Conservation (phyloP, 306 rosid genomes). For the Casuarina glauca region DNA sequence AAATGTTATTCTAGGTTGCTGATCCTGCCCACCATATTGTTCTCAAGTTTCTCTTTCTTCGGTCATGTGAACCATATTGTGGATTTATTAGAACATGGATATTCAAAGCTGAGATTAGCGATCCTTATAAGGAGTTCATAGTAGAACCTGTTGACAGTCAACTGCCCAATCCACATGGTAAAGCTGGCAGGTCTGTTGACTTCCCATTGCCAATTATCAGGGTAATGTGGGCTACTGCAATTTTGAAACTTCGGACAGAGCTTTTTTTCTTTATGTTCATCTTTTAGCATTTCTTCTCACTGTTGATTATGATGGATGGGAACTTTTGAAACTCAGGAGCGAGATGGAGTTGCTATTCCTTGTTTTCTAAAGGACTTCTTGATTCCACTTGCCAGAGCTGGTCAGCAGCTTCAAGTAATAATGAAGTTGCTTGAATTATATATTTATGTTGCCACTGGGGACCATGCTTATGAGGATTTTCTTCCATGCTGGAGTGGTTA, state of each 20-base stretch:
- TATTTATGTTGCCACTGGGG: slow-evolving; percentile 50
- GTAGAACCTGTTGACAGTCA: slow-evolving; percentile 50
- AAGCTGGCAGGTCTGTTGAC: slow-evolving; percentile 46
- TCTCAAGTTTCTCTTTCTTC: slow-evolving; percentile 88
- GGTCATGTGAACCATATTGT: slow-evolving; percentile 85
- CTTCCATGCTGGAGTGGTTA: slow-evolving; percentile 88
- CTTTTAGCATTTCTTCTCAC: slow-evolving; percentile 22
- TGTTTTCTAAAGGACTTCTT: slow-evolving; percentile 64
- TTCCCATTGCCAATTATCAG: slow-evolving; percentile 54
- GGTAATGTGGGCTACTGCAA: slow-evolving; percentile 50
- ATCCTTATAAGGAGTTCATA: slow-evolving; percentile 86
- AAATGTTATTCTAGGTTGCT: slow-evolving; percentile 65
- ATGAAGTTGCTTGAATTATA: slow-evolving; percentile 84
- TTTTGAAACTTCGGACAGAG: slow-evolving; percentile 6
- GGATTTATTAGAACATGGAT: slow-evolving; percentile 93
- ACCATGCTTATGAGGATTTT: slow-evolving; percentile 62
- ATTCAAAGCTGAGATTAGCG: slow-evolving; percentile 87
- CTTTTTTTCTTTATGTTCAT: slow-evolving; percentile 24
- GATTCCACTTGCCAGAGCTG: slow-evolving; percentile 90
- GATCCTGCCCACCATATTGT: slow-evolving; percentile 80
- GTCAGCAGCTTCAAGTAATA: slow-evolving; percentile 92
- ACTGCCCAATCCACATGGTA: slow-evolving; percentile 35
- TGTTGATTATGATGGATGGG: slow-evolving; percentile 38
- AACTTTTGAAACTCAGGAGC: slow-evolving; percentile 55
- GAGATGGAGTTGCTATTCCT: slow-evolving; percentile 76